These are phyloP conservation scores for Immersiella caudata DNA, from an alignment of 495 filamentous ascomycete species.

Conservation along the genomic window DNA sequence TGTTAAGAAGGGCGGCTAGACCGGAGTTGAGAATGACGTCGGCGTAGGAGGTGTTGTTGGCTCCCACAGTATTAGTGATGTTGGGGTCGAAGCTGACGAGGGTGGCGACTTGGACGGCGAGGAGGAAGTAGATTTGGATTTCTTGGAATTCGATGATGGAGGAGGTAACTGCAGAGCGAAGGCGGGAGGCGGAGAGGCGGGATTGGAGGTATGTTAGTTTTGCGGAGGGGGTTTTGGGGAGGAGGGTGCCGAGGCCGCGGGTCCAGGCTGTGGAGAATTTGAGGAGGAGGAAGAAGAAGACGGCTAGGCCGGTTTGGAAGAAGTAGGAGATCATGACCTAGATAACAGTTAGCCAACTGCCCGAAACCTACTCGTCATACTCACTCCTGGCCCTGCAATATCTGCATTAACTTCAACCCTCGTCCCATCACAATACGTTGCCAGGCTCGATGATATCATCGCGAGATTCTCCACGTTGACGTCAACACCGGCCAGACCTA, in stretches of 20 bases:
- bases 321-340: conserved; percentile 24
- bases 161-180: conserved; percentile 11
- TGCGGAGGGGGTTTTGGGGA: neutral
- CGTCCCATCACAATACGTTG: neutral
- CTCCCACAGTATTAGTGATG: neutral
- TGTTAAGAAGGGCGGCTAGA: conserved; percentile 5
- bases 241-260: neutral
- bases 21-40: conserved; percentile 15
- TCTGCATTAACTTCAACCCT: conserved; percentile 9
- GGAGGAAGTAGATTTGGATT: conserved; percentile 20
- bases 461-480: neutral
- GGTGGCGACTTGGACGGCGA: conserved; percentile 14
- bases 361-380: neutral
- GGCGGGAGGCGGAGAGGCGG: neutral
- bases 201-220: neutral
- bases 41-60: conserved; percentile 10
- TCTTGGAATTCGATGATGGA: conserved; percentile 24
- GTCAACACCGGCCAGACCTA: neutral
- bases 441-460: neutral
- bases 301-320: conserved; percentile 7
- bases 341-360: neutral
- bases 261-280: conserved; percentile 4
- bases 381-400: conserved; percentile 22
- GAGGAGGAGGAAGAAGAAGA: conserved; percentile 13
- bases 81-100: conserved; percentile 13